A percentile compares a stretch with the other conserved stretches of the same genome.
These are phyloP conservation scores for Lecanicillium sp. DNA, from an alignment of 2,329 filamentous ascomycete species.

Conservation along the genomic window DNA sequence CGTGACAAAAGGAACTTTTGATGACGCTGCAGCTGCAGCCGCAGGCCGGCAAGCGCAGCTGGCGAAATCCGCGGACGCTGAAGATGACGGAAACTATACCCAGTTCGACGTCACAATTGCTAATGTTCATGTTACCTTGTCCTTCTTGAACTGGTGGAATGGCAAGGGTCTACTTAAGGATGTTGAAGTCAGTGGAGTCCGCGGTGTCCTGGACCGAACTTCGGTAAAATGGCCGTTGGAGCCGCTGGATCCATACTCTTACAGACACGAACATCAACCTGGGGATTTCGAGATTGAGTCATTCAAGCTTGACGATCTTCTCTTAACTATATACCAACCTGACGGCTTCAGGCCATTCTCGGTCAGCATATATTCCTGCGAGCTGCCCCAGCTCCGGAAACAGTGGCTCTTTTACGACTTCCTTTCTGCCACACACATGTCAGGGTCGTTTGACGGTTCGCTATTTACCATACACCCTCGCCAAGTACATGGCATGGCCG, in stretches of 20 bases:
- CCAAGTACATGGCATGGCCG: constrained; percentile 74
- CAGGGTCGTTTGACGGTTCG: constrained; percentile 89
- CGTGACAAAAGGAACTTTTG: constrained; percentile 88
- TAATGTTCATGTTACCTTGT: constrained; percentile 91
- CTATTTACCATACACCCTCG: constrained; percentile 95
- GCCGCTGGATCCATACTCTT: constrained; percentile 72
- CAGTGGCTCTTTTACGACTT: constrained; percentile 99
- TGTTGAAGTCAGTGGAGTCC: constrained; percentile 88
- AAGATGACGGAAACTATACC: constrained; percentile 91
- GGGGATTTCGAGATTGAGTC: constrained; percentile 96
- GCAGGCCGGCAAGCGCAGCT: constrained; percentile 42
- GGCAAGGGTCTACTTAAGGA: constrained; percentile 86
- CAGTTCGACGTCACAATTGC: constrained; percentile 95
- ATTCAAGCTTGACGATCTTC: constrained; percentile 90
- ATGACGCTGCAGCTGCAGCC: constrained; percentile 77
- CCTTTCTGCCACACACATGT: constrained; percentile 90
- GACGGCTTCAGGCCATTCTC: constrained; percentile 88
- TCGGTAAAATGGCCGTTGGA: constrained; percentile 62
- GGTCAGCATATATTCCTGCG: constrained; percentile 91
- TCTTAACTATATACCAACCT: constrained; percentile 88
- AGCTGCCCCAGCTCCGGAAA: constrained; percentile 84
- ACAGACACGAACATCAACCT: constrained; percentile 77
- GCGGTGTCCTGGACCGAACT: constrained; percentile 86
- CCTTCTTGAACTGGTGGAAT: constrained; percentile 99
- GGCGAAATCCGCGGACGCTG: constrained; percentile 24